Evolutionary conservation across 2,329 filamentous ascomycete species (phyloP), one percentile per base, ranked within the genome.

Genomic region (Sporothrix pallida): DNA sequence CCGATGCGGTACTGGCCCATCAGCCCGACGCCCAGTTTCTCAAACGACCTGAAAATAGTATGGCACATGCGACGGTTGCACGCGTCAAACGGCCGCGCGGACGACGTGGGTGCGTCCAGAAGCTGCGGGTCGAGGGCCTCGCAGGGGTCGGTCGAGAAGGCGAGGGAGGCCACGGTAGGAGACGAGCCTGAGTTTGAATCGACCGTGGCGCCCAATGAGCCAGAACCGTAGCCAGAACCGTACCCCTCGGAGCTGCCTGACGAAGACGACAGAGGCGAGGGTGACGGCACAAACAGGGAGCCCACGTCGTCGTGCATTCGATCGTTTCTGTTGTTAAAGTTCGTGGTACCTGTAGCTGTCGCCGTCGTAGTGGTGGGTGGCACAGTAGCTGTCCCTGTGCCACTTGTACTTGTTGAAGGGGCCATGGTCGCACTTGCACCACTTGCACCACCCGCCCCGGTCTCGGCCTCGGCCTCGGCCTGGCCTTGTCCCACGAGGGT

Each of bases 1-100:
- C 81, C 82, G 46, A 83, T 75, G 37, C 83, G 78, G 71, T 82
- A 82, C 50, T 81, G 81, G 2, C 83, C 83, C 79, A 84, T 80
- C 12, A 80, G 76, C 3, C 82, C 83, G 31, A 72, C 72, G n/a
- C 80, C 79, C 4, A 84, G 77, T 12, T 77, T 80, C 77, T 84
- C 83, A 63, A 84, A 75, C 12, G 81, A 82, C 13, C 81, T 80
- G 46, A 82, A 75, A 60, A 84, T 83, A 44, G 79, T 79, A 26
- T 75, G 74, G 15, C 80, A 78, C 2, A 81, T 75, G 54, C 76
- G 74, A 31, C 75, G 72, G 72, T 81, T 81, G 44, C 67, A 76
- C 42, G 77, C 76, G 8, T 76, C 77, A 52, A 79, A 80, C 2
- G 69, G 71, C 26, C 63, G 63, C 9, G 46, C 20, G n/a, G 26